Conservation (phyloP, 1,139 yeast genomes). For the Wickerhamomyces sp. region DNA sequence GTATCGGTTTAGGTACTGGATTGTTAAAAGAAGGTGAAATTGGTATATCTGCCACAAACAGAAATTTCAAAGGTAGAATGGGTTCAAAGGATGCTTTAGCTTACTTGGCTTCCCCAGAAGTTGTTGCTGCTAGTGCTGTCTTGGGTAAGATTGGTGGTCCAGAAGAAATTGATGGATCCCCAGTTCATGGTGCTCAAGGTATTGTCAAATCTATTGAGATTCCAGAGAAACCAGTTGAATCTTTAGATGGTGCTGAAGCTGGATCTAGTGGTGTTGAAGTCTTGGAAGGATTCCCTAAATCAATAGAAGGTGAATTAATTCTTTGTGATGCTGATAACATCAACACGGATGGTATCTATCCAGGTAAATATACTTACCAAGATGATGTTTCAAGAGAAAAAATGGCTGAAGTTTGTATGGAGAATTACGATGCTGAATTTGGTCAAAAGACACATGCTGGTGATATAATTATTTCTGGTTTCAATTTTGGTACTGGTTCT, state of each 20-base stretch:
- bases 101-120: slow-evolving; percentile 94
- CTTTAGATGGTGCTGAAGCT: slow-evolving; percentile 29
- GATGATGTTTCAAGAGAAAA: slow-evolving; percentile 91
- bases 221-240: slow-evolving; percentile 29
- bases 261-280: slow-evolving; percentile 55
- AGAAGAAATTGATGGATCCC: slow-evolving; percentile 64
- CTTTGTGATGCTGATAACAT: slow-evolving; percentile 96
- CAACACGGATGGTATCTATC: slow-evolving; percentile 97
- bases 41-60: slow-evolving; percentile 96
- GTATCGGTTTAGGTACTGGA: slow-evolving; percentile 96
- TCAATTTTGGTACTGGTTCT: slow-evolving; percentile 96
- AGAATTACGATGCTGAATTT: slow-evolving; percentile 90
- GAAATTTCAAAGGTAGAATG: slow-evolving; percentile 99
- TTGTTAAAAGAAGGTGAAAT: slow-evolving; percentile 91
- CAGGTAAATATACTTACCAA: slow-evolving; percentile 97
- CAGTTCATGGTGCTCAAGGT: slow-evolving; percentile 24
- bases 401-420: slow-evolving; percentile 99
- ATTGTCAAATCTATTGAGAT: slow-evolving; percentile 40
- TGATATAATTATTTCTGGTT: slow-evolving; percentile 89
- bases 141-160: slow-evolving; percentile 93
- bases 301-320: slow-evolving; percentile 84
- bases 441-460: slow-evolving; percentile 74
- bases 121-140: slow-evolving; percentile 96
- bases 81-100: slow-evolving; percentile 96
- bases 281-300: slow-evolving; percentile 84